phyloP scores from a whole-genome alignment of 2,329 filamentous ascomycete genomes.

The Cyphellophora attinorum region DNA sequence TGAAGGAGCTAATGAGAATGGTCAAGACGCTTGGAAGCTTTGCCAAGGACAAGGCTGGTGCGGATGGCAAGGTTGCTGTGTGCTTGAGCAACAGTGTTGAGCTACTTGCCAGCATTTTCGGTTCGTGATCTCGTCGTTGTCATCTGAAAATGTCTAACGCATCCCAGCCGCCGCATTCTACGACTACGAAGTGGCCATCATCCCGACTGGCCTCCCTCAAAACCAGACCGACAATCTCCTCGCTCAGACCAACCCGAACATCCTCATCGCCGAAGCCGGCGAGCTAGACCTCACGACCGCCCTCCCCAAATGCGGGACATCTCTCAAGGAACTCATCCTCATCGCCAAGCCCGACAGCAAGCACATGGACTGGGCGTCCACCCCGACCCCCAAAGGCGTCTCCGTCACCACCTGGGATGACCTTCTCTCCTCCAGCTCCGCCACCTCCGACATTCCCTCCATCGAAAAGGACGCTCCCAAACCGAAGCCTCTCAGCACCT shows the following conservation, averaged over 20 bases:
- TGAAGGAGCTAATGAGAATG: slow-evolving; percentile 67
- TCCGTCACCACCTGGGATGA: slow-evolving; percentile 92
- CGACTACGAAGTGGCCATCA: slow-evolving; percentile 69
- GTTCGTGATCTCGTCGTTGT: slow-evolving; percentile 32
- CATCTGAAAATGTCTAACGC: no score
- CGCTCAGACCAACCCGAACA: slow-evolving; percentile 68
- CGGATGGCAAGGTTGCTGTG: slow-evolving; percentile 66
- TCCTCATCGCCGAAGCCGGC: slow-evolving; percentile 74
- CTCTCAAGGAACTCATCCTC: slow-evolving; percentile 74
- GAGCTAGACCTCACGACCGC: slow-evolving; percentile 65
- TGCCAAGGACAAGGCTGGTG: slow-evolving; percentile 55
- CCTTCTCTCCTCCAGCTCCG: slow-evolving; percentile 59
- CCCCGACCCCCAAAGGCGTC: slow-evolving; percentile 65
- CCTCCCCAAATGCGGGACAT: slow-evolving; percentile 58
- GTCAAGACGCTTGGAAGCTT: slow-evolving; percentile 80
- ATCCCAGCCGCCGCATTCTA: slow-evolving; percentile 71
- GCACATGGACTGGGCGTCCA: slow-evolving; percentile 76
- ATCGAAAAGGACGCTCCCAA: slow-evolving; percentile 41
- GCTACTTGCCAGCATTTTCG: slow-evolving; percentile 69
- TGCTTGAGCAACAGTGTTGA: slow-evolving; percentile 92
- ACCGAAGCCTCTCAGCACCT: slow-evolving; percentile 15
- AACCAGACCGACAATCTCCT: slow-evolving; percentile 59
- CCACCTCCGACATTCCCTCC: slow-evolving; percentile 55
- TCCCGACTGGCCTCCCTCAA: slow-evolving; percentile 71
- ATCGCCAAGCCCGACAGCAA: slow-evolving; percentile 83